A percentile compares a stretch with the other conserved stretches of the same genome.
Evolutionary conservation across 2,329 filamentous ascomycete genomes (phyloP).

Genomic region (Microdochium trichocladiopsis): DNA sequence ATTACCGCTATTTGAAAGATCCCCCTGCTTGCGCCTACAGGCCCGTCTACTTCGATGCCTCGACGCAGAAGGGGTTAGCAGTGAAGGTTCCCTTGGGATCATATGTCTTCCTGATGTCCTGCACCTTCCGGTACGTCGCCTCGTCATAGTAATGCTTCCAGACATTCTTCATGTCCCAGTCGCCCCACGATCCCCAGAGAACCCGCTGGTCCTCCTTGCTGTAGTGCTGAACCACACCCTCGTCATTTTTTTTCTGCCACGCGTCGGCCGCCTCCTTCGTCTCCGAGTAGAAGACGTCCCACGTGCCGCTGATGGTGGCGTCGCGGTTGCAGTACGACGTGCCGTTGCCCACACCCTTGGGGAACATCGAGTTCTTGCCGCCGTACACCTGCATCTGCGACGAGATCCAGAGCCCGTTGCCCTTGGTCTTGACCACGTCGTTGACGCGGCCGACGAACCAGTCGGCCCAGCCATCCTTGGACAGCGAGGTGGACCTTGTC

Average conservation of each 20-base stretch:
- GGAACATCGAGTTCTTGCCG: slow-evolving; percentile 33
- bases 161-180: slow-evolving; percentile 25
- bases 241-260: slow-evolving; percentile 36
- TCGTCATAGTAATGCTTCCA: slow-evolving; percentile 27
- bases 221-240: slow-evolving; percentile 22
- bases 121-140: slow-evolving; percentile 28
- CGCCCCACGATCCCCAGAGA: slow-evolving; percentile 31
- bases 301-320: slow-evolving; percentile 26
- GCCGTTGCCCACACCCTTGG: slow-evolving; percentile 31
- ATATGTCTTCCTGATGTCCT: background rate
- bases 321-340: slow-evolving; percentile 41
- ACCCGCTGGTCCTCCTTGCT: slow-evolving; percentile 30
- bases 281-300: slow-evolving; percentile 36
- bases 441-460: slow-evolving; percentile 29
- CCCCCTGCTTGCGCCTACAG: too few species aligned
- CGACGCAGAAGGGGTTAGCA: background rate
- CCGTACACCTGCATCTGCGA: slow-evolving; percentile 38
- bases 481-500: slow-evolving; percentile 33
- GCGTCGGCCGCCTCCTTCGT: slow-evolving; percentile 24
- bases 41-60: background rate
- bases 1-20: too few species aligned
- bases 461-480: slow-evolving; percentile 29
- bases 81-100: background rate
- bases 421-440: slow-evolving; percentile 26
- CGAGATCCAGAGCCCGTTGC: slow-evolving; percentile 29